phyloP scores from a whole-genome alignment of 176 grass and related monocot genomes.

The Ensete glaucum region DNA sequence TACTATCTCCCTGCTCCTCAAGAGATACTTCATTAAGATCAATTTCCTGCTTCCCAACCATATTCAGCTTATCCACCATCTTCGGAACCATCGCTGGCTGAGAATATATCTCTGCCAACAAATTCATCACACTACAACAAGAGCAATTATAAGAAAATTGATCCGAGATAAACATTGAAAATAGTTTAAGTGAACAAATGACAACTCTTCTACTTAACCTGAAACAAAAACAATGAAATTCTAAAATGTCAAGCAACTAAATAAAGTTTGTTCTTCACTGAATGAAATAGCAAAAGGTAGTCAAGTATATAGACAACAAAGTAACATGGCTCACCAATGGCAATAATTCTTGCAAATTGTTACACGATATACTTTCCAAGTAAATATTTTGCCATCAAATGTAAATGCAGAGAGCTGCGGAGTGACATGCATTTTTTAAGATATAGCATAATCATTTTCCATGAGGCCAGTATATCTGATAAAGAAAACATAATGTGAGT shows the following conservation, averaged over 20 bases:
- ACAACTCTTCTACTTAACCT: not conserved
- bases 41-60: conserved; percentile 45
- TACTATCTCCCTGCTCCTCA: conserved; percentile 40
- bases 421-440: not conserved
- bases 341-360: not conserved
- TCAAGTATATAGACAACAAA: not conserved
- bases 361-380: too few species aligned
- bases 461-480: not conserved
- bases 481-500: not conserved
- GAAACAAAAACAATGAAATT: not conserved
- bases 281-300: not conserved
- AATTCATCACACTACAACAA: conserved; percentile 93
- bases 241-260: not conserved
- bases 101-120: conserved; percentile 98
- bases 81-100: conserved; percentile 91
- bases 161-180: not conserved
- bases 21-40: conserved; percentile 55
- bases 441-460: not conserved
- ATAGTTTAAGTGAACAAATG: not conserved
- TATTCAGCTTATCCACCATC: conserved; percentile 58
- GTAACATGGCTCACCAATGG: not conserved
- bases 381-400: not conserved
- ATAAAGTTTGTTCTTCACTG: not conserved
- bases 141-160: conserved; percentile 10
- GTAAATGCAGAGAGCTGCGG: not conserved